These are phyloP conservation scores for Phanerochaete carnosa DNA, from an alignment of 768 basidiomycete genomes.

Conservation along the genomic window DNA sequence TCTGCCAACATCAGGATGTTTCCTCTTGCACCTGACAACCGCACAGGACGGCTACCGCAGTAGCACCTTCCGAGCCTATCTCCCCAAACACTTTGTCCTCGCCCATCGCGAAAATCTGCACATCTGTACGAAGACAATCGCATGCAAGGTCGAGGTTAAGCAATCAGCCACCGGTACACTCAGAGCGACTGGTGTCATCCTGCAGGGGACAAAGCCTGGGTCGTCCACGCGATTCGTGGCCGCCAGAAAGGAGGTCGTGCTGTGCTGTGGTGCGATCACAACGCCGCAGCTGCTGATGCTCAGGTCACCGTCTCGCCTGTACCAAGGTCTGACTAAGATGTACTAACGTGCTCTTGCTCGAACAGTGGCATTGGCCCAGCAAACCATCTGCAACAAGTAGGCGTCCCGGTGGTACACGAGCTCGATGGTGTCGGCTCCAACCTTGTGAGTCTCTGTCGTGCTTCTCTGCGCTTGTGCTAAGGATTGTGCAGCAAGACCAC, in stretches of 20 bases:
- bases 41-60: neutral
- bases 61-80: neutral
- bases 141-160: neutral
- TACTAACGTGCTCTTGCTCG: neutral
- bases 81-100: neutral
- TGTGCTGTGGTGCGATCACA: neutral
- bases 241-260: constrained; percentile 1
- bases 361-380: constrained; percentile 1
- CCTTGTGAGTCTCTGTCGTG: no score
- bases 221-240: neutral
- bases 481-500: no score
- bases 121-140: constrained; percentile 2
- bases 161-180: neutral
- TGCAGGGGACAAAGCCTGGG: neutral
- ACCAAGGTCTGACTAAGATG: neutral
- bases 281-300: neutral
- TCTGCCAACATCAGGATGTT: neutral
- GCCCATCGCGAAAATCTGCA: neutral
- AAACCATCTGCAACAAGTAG: neutral
- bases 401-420: neutral
- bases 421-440: constrained; percentile 1
- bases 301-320: neutral
- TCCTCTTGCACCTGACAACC: neutral
- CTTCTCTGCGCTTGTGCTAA: no score
- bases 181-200: neutral